Base-by-base conservation (phyloP, 805 yeast species). In the Starmera dryadoides region DNA sequence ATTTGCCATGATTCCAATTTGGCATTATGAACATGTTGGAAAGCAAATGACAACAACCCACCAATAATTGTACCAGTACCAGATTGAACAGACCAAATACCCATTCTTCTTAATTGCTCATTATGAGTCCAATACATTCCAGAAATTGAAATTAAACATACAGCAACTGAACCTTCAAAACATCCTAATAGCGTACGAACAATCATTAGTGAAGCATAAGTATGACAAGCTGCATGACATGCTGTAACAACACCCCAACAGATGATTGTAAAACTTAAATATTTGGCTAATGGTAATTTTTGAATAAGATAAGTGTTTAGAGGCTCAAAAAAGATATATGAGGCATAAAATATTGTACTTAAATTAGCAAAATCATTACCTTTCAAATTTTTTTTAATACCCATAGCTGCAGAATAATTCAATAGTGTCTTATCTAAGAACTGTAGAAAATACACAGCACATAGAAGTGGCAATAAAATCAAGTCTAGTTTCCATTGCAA, bases 321-420 rank as follows among this genome's bases (percentile, higher is more conserved):
- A 1, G 79, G 79, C 40, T 72, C 78, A 42, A 71, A 71, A 35
- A 70, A 62, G 33, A 75, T 71, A 39, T 70, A 73, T 2, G 77
- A 66, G 21, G 66, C 75, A 40, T 71, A 71, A 42, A 72, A 66
- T n/a, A 74, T 71, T 3, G 81, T 73, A 23, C 73, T 69, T 33
- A 74, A 54, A 46, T 73, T 66, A 18, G 75, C 66, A 48, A 67
- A 75, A 38, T 76, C 69, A 36, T 73, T 63, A n/a, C 69, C 64
- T 29, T 54, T 55, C 43, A 74, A 59, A 48, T 73, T 64, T 3
- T 62, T 51, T 50, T 69, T 73, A 49, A 77, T 73, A 2, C 82
- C 82, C 82, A 78, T 76, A 1, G 78, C 77, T 2, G 79, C 79
- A 4, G 83, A 75, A 49, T 77, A 77, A 43, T 76, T 75, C 32